These are phyloP conservation scores for Dipteronia dyeriana DNA, from an alignment of 345 rosid genomes.

Conservation along the genomic window DNA sequence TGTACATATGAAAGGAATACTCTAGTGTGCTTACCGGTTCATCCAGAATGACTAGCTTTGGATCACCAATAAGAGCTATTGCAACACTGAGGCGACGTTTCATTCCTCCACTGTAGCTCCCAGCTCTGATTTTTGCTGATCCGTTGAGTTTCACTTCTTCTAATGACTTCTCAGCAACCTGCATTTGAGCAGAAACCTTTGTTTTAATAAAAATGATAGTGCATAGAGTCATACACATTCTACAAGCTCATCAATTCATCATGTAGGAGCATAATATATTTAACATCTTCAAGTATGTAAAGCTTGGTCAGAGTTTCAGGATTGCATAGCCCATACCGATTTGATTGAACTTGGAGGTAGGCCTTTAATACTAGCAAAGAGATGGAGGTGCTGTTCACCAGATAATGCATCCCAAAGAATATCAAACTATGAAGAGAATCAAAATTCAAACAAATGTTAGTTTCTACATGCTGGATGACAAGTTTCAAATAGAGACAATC, in stretches of 20 bases:
- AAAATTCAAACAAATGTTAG: slow-evolving; percentile 20
- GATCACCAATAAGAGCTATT: slow-evolving; percentile 80
- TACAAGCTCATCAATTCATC: slow-evolving; percentile 9
- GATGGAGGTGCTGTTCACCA: slow-evolving; percentile 82
- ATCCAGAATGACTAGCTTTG: slow-evolving; percentile 81
- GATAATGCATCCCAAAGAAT: slow-evolving; percentile 90
- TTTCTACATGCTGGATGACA: slow-evolving; percentile 13
- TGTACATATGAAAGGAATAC: not conserved
- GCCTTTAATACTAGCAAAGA: slow-evolving; percentile 84
- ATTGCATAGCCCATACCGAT: slow-evolving; percentile 44
- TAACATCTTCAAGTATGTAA: not conserved
- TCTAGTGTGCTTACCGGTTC: slow-evolving; percentile 60
- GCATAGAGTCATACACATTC: not conserved
- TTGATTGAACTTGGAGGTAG: slow-evolving; percentile 59
- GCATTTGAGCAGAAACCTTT: slow-evolving; percentile 9
- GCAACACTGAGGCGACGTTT: slow-evolving; percentile 95
- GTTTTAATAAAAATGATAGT: not conserved
- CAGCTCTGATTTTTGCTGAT: slow-evolving; percentile 69
- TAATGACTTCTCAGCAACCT: slow-evolving; percentile 69
- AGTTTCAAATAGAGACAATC: slow-evolving; percentile 7
- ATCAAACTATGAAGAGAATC: slow-evolving; percentile 57
- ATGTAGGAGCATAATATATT: not conserved
- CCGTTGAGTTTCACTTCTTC: slow-evolving; percentile 73
- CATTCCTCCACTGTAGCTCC: slow-evolving; percentile 98
- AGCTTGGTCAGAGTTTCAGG: slow-evolving; percentile 10